Base-by-base conservation (phyloP, 2,329 filamentous ascomycete genomes). In the Tricladium varicosporioides region DNA sequence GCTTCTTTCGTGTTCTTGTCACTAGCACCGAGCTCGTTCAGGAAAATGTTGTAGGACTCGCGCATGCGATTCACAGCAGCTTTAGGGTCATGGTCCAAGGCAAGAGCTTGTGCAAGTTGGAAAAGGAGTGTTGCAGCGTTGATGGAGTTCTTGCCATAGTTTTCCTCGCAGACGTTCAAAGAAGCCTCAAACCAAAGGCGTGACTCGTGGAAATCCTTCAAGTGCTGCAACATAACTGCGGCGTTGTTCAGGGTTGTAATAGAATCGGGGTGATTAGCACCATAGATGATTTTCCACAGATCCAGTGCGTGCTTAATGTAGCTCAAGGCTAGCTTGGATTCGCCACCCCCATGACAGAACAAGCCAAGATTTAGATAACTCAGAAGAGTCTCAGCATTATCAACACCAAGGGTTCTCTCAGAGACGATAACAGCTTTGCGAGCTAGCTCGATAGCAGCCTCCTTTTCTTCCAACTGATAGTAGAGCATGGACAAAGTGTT, bases 211-310 rank as follows among this genome's bases (percentile, higher is more conserved):
- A 96, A 99, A 60, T 89, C 87, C 80, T 97, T 96, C 67, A 97
- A 83, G 55, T 92, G 87, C 75, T 99, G 94, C 57, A 99, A 85
- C 94, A 99, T 99, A 59, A 99, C 94, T 7, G 94, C 94, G 16
- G 91, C 93, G 70, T 99, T 99, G 82, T 97, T 99, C 75, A 97
- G 88, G 14, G 94, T 97, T 8, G 95, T 99, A 75, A 99, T 97
- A 8, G 92, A 96, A 75, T 99, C 94, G 2, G 94, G 94, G 75
- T 99, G 94, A 67, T 91, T 89, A 31, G 88, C 79, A 32, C 94
- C 94, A 71, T 97, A 99, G 67, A 97, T 93, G 67, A 97, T 84
- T 79, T 96, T 97, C 93, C 93, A 97, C 61, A 99, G 80, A 71
- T 94, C 87, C 64, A 99, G 83, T 5, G 94, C 94, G 72, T 99